Base-by-base conservation (phyloP, 192 early-diverging fungal species). In the Coemansia erecta region DNA sequence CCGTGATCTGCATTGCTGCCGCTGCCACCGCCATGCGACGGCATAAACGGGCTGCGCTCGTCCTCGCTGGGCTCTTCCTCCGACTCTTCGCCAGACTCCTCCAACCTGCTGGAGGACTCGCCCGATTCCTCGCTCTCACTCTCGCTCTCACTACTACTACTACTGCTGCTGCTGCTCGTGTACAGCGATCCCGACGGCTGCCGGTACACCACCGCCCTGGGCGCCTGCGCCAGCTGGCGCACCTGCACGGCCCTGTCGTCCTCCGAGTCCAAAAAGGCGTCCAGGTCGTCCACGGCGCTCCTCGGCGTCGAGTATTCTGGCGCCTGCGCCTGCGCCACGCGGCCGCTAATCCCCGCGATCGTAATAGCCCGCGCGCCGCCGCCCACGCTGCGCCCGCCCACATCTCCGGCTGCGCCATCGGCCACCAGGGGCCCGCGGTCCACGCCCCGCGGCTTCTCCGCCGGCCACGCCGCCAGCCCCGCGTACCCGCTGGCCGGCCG, bases 381-480 rank as follows among this genome's bases (percentile, higher is more conserved):
- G 26, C 61, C 48, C 10, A 23, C 37, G 56, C 37, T 3, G 49
- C 68, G 4, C n/a, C 21, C 3, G 5, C 43, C 56, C 11, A n/a
- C 3, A 37, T 24, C 10, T 51, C 24, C 21, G 42, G 53, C 22
- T 10, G 26, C 17, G 39, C 21, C 59, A 28, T n/a, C n/a, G n/a
- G n/a, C n/a, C n/a, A 41, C 1, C 4, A 26, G 4, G 14, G 49
- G 15, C 1, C 73, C 73, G 19, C 73, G 73, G 37, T 76, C 59
- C 35, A 66, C 60, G 2, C 4, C 26, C 21, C 50, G 18, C 3
- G 63, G 58, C 31, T 60, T 28, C 14, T 35, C 66, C 8, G 72
- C 53, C 1, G 93, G 86, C 89, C 91, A 97, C 26, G 90, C 87
- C 7, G 93, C 87, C 52, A 98, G 73, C 11, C 86, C 72, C 46